Base-by-base conservation (phyloP, 768 basidiomycete genomes). In the Piloderma croceum region DNA sequence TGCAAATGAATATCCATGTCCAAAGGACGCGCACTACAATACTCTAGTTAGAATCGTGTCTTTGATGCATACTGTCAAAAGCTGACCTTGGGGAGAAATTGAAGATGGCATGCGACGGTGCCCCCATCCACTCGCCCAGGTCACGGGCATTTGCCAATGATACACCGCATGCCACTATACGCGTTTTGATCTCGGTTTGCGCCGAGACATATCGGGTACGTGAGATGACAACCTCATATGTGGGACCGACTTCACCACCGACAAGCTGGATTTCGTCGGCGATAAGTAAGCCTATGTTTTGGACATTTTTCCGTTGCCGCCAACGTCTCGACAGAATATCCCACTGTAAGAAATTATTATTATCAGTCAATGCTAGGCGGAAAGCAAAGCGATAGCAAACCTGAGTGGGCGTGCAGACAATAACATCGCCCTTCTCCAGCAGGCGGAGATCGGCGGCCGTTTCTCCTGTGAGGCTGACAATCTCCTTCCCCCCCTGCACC, bases 1-100 rank as follows among this genome's bases (percentile, higher is more conserved):
- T 99, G 96, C 6, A 99, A 67, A 56, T 98, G 93, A 35, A 99
- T 92, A 43, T 97, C 91, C 81, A 99, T 87, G 48, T 96, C 92
- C 9, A 97, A 67, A 3, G 94, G 92, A n/a, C 94, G 89, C 12
- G 93, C 91, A 50, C 90, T 90, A 48, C 1, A 61, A 12, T 12
- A 41, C 17, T 29, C 36, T 17, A 18, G 31, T 53, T 18, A 56
- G 39, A 31, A 10, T n/a, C 35, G 3, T 3, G 19, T 42, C 20
- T 34, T 24, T 23, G 31, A 18, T 27, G 36, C 3, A 7, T 9
- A 31, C 5, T 10, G 24, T 7, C 18, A 20, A 41, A 24, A 2
- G 46, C 69, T 37, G 57, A 87, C 81, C 87, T 86, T 0, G 93
- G 92, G 0, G 92, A 84, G 62, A 99, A 96, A 67, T 97, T 99